Evolutionary conservation across 2,329 filamentous ascomycete species (phyloP), one percentile per base, ranked within the genome.

Genomic region (Thelonectria rubi): DNA sequence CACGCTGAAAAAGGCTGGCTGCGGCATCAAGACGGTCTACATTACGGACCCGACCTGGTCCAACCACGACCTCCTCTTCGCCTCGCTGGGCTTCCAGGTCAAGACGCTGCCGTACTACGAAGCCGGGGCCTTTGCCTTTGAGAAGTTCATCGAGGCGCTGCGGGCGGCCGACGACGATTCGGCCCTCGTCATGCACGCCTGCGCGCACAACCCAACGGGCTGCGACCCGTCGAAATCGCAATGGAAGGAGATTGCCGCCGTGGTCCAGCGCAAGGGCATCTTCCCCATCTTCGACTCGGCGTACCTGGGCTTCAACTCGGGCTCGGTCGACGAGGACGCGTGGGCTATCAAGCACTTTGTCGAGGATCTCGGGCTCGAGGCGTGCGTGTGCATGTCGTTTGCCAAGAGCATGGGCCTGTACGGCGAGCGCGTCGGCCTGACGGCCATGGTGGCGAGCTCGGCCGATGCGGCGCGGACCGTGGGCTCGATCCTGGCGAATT

Each of bases 311-410:
- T 71, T 71, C 42, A 71, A 70, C 40, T 71, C 69, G 0, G 69
- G 69, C 0, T 65, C 66, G 0, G 66, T 71, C 1, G 69, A 71
- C 8, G 58, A 70, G 17, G 69, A 71, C 26, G 69, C 69, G 3
- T 71, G 67, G 66, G 64, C 67, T 0, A 55, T 71, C 2, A 58
- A 56, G 2, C 48, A 71, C n/a, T 62, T 71, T 7, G 60, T 70
- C 3, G 72, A 76, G 14, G 72, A 74, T 24, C 65, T 77, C 8
- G 69, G 69, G 1, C 70, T 81, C 58, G 85, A 88, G 72, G 79
- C 85, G 5, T 82, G 83, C 53, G 76, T 88, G 3, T 84, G 84
- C 50, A 80, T 87, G 71, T 88, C 86, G 0, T 88, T 88, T 67
- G 84, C 86, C 2, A 89, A 89, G 77, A 86, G 82, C 72, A 86